Evolutionary conservation across 1,284 basidiomycete species (phyloP).

Genomic region (Moniliophthora roreri): DNA sequence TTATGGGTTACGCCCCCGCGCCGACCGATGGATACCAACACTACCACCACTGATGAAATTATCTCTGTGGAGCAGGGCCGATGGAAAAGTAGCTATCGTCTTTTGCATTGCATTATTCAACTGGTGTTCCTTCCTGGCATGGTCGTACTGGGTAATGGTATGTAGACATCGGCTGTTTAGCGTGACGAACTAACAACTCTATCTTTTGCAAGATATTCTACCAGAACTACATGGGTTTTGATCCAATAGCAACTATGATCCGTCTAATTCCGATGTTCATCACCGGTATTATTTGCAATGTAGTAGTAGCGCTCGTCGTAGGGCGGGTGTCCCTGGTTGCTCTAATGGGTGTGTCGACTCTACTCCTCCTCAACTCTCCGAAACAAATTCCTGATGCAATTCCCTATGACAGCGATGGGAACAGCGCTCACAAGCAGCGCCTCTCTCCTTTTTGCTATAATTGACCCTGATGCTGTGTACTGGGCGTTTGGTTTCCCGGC

Average conservation of each 20-base stretch:
- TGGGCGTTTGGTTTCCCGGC: conserved; percentile 85
- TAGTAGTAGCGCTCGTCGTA: conserved; percentile 64
- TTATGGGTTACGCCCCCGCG: conserved; percentile 27
- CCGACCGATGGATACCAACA: conserved; percentile 33
- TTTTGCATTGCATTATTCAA: conserved; percentile 68
- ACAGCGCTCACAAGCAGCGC: conserved; percentile 64
- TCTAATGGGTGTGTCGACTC: conserved; percentile 47
- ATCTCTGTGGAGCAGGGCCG: conserved; percentile 63
- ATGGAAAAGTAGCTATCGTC: conserved; percentile 66
- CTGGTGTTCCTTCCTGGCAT: conserved; percentile 64
- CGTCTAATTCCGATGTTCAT: conserved; percentile 79
- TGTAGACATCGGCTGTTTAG: conserved; percentile 12
- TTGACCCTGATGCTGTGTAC: conserved; percentile 60
- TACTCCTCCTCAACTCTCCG: not conserved
- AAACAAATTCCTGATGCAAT: not conserved
- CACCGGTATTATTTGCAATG: conserved; percentile 68
- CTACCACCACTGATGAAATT: conserved; percentile 71
- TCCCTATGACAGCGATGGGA: conserved; percentile 41
- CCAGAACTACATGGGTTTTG: conserved; percentile 56
- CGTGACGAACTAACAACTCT: not conserved
- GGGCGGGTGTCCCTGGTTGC: conserved; percentile 54
- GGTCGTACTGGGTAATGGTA: conserved; percentile 58
- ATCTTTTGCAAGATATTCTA: conserved; percentile 55
- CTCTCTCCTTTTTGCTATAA: conserved; percentile 73
- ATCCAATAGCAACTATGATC: conserved; percentile 69